Percentiles rank a stretch among this genome's conserved stretches.
These are phyloP conservation scores for Spathaspora passalidarum DNA, from an alignment of 805 yeast genomes.

Conservation along the genomic window DNA sequence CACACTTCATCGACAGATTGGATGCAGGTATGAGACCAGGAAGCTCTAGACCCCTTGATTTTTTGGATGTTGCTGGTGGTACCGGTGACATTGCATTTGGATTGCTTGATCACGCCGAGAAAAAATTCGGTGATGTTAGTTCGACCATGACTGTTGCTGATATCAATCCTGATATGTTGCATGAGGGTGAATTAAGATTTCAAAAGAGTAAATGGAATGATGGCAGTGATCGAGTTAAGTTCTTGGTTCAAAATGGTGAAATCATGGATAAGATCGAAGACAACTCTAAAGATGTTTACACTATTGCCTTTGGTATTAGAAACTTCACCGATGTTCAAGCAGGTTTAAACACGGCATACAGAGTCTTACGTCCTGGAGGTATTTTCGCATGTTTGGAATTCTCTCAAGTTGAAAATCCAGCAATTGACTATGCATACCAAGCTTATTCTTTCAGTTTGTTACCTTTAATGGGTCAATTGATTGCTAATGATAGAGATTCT, in stretches of 20 bases:
- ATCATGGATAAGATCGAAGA: conserved; percentile 77
- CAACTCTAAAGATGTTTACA: conserved; percentile 89
- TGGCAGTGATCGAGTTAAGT: conserved; percentile 60
- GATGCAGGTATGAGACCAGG: conserved; percentile 95
- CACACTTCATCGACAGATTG: conserved; percentile 78
- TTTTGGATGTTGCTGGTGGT: conserved; percentile 97
- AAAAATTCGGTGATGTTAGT: conserved; percentile 65
- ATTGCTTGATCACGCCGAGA: conserved; percentile 82
- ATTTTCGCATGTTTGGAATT: conserved; percentile 95
- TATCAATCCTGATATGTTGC: conserved; percentile 93
- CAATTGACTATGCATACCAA: conserved; percentile 74
- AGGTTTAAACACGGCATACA: conserved; percentile 90
- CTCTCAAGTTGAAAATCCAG: conserved; percentile 81
- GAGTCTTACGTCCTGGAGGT: conserved; percentile 96
- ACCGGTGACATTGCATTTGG: conserved; percentile 98
- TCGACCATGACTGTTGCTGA: conserved; percentile 90
- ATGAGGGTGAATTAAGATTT: conserved; percentile 83
- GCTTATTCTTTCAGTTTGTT: conserved; percentile 84
- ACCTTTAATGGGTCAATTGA: conserved; percentile 93
- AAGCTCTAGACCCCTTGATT: conserved; percentile 68
- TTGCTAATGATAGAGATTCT: conserved; percentile 93
- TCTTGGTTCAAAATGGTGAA: conserved; percentile 92
- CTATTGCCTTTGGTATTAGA: conserved; percentile 96
- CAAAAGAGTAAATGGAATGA: conserved; percentile 58
- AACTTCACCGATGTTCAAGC: conserved; percentile 94